These are phyloP conservation scores for Sclerotinia borealis DNA, from an alignment of 2,329 filamentous ascomycete genomes.

Conservation along the genomic window DNA sequence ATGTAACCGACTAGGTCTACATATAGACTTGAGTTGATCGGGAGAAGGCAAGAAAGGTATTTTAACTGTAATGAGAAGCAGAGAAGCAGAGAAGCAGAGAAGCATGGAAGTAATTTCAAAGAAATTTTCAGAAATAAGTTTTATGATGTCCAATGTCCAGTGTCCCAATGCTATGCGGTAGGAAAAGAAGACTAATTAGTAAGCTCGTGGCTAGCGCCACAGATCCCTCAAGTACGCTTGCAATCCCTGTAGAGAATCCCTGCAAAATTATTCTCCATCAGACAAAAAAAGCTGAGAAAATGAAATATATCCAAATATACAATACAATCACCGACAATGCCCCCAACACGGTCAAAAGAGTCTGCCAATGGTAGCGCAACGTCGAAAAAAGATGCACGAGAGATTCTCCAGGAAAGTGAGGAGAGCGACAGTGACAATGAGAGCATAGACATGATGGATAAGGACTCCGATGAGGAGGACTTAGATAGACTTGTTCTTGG, in stretches of 20 bases:
- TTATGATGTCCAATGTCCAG: too few species aligned
- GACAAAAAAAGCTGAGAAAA: conserved; percentile 7
- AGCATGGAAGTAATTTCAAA: too few species aligned
- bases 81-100: too few species aligned
- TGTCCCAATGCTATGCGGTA: too few species aligned
- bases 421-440: conserved; percentile 26
- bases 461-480: conserved; percentile 78
- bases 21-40: too few species aligned
- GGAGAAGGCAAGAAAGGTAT: too few species aligned
- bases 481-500: conserved; percentile 86
- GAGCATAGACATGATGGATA: conserved; percentile 44
- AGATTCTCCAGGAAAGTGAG: conserved; percentile 11
- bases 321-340: conserved; percentile 22
- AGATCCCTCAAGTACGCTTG: too few species aligned
- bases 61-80: too few species aligned
- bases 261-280: background rate
- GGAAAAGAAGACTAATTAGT: background rate
- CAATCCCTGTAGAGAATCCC: background rate
- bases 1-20: too few species aligned
- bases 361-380: conserved; percentile 17
- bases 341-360: conserved; percentile 29
- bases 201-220: too few species aligned
- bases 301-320: background rate
- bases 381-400: conserved; percentile 10
- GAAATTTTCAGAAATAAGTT: too few species aligned